Base-by-base conservation (phyloP, 129 eudicot genomes). In the Tagetes patula region DNA sequence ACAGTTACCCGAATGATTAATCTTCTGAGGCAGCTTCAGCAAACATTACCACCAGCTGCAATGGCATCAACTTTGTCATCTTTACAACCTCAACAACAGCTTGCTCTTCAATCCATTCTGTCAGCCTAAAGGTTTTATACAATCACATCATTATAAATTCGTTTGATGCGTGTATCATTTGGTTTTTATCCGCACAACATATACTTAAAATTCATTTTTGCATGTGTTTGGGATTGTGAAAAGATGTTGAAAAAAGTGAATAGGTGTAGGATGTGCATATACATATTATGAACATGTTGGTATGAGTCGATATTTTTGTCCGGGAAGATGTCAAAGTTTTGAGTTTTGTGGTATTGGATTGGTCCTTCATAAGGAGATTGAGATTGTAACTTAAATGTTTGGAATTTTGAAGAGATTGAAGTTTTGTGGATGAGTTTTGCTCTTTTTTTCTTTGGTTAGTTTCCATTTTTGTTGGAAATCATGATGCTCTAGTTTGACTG, bases 11-110 rank as follows among this genome's bases (percentile, higher is more conserved):
- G 98, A 53, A 92, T 92, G 95, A 77, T 92, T 5, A 89, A 77
- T 72, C 80, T 92, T 56, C 77, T 92, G 79, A 92, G 87, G 93
- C 97, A 86, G 83, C 96, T 91, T 60, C 96, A 91, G 61, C 96
- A 88, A 79, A 92, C 96, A 30, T 80, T 92, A 75, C 98, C 98
- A 20, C 92, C 96, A 30, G 71, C 88, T 2, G 83, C 90, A 0
- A 74, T 91, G 67, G 97, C 92, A 31, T 91, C 97, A 71, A 86
- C 92, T 27, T 85, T 88, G 82, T 89, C 98, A 52, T 89, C 96
- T 56, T 80, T 92, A 75, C 98, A 92, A 74, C 98, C 98, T 55
- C 92, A 92, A 78, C 96, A 92, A 79, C 98, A 93, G 85, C 87
- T 87, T 20, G 85, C 98, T 8, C 84, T 93, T 77, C 96, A 93